Percentiles rank a stretch among this genome's conserved stretches.
phyloP scores from a whole-genome alignment of 139 green algal genomes.

The Limnomonas spitsbergensis region DNA sequence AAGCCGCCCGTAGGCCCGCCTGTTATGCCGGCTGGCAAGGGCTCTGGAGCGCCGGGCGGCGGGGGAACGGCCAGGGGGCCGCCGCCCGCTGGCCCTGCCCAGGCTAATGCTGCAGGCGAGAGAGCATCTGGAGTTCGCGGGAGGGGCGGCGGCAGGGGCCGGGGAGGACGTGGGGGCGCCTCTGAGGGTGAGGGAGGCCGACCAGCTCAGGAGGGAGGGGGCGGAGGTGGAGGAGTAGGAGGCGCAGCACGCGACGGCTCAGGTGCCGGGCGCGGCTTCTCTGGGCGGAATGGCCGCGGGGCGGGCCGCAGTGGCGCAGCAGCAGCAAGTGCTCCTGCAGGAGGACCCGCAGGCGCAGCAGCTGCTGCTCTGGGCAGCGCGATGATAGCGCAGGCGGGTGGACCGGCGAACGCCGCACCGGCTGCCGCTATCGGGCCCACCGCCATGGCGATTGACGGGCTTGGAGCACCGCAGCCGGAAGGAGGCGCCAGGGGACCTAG shows the following conservation, averaged over 20 bases:
- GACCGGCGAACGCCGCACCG: not conserved
- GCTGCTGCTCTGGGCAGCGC: not conserved
- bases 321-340: not conserved
- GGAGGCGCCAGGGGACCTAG: not conserved
- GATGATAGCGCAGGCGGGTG: not conserved
- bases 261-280: not conserved
- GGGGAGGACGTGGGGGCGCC: not conserved
- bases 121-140: not conserved
- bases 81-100: not conserved
- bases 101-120: not conserved
- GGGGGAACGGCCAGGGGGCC: too few relatives aligned
- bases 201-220: not conserved
- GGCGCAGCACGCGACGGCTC: not conserved
- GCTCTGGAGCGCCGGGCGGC: too few relatives aligned
- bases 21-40: not conserved
- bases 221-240: not conserved
- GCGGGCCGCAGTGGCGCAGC: not conserved
- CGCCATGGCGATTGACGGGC: too few relatives aligned
- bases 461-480: not conserved
- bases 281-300: constrained; percentile 7
- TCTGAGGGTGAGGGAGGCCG: too few relatives aligned
- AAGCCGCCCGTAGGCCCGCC: constrained; percentile 10
- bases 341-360: not conserved
- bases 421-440: too few relatives aligned
- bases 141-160: not conserved